Percentiles rank a stretch among this genome's conserved stretches.
Conservation (phyloP, 208 protist genomes). For the Porcisia deanei region DNA sequence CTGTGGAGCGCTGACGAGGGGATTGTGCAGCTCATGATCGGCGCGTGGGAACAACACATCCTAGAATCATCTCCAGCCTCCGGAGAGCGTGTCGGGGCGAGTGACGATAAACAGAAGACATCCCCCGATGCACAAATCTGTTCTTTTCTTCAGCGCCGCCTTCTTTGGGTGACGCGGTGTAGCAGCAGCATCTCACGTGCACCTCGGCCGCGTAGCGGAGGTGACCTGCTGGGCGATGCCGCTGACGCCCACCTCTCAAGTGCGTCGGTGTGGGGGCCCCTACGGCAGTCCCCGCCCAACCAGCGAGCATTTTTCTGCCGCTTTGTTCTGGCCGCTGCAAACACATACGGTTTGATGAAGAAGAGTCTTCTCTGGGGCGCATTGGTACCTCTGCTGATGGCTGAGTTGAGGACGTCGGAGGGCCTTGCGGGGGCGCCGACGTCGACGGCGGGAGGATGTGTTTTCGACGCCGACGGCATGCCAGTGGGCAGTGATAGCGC, state of each 20-base stretch:
- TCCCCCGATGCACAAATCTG: not conserved
- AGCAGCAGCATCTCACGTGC: not conserved
- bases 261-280: conserved; percentile 34
- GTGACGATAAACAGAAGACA: not conserved
- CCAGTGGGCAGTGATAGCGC: not conserved
- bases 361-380: conserved; percentile 20
- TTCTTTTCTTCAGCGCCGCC: not conserved
- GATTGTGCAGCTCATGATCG: not conserved
- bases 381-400: conserved; percentile 34
- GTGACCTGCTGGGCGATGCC: not conserved
- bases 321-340: conserved; percentile 48
- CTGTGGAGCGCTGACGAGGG: not conserved
- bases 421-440: not conserved
- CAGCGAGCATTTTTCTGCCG: conserved; percentile 49
- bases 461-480: not conserved
- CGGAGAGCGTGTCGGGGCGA: not conserved
- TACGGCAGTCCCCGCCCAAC: conserved; percentile 30
- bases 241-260: conserved; percentile 5
- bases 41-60: not conserved
- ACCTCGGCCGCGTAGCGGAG: not conserved
- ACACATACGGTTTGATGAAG: conserved; percentile 47
- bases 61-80: not conserved
- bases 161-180: conserved; percentile 5
- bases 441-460: not conserved
- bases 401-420: conserved; percentile 14